These are phyloP conservation scores for Penicillium roqueforti DNA, from an alignment of 495 filamentous ascomycete genomes.

Conservation along the genomic window DNA sequence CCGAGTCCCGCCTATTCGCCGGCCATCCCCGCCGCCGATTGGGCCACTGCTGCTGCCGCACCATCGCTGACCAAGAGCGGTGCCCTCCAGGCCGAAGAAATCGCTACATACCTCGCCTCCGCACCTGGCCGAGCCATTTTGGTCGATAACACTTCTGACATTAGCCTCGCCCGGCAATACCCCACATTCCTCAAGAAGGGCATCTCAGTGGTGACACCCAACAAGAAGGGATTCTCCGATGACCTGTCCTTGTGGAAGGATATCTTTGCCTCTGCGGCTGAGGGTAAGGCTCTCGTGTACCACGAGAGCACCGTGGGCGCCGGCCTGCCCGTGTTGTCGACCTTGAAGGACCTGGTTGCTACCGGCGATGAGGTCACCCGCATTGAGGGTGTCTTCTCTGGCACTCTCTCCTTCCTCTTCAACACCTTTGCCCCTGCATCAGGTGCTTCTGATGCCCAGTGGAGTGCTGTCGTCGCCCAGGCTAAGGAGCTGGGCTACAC, in stretches of 20 bases:
- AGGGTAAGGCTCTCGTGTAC: conserved; percentile 71
- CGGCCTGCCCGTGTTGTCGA: conserved; percentile 86
- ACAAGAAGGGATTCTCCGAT: conserved; percentile 93
- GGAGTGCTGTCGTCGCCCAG: conserved; percentile 82
- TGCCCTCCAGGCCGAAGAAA: conserved; percentile 57
- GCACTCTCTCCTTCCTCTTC: conserved; percentile 95
- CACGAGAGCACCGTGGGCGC: conserved; percentile 93
- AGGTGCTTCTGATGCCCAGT: conserved; percentile 57
- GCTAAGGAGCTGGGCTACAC: conserved; percentile 95
- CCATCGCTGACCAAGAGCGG: conserved; percentile 50
- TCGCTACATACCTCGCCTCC: conserved; percentile 63
- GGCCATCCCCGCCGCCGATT: conserved; percentile 51
- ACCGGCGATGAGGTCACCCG: conserved; percentile 83
- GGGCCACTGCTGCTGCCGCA: conserved; percentile 50
- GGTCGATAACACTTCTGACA: conserved; percentile 91
- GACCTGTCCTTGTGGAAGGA: conserved; percentile 71
- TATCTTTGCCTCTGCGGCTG: conserved; percentile 64
- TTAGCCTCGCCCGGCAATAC: conserved; percentile 72
- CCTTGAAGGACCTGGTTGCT: conserved; percentile 79
- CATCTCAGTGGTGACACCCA: conserved; percentile 88
- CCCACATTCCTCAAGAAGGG: conserved; percentile 71
- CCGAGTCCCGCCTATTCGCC: conserved; percentile 39
- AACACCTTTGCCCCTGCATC: conserved; percentile 81
- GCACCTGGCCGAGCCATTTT: conserved; percentile 72
- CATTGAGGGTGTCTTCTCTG: conserved; percentile 95